phyloP scores from a whole-genome alignment of 768 basidiomycete genomes.

The Amanita pseudoporphyria region DNA sequence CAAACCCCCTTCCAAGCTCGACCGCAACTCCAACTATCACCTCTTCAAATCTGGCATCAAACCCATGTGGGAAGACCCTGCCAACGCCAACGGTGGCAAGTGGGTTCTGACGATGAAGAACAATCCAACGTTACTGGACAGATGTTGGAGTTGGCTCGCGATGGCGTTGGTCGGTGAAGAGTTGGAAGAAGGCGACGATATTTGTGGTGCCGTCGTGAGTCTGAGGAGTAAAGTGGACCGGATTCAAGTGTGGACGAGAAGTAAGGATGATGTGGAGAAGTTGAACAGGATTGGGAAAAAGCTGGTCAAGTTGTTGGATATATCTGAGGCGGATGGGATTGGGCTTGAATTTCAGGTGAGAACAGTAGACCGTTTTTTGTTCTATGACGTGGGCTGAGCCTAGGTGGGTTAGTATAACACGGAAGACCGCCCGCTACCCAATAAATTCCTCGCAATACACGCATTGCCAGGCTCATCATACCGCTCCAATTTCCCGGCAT shows the following conservation, averaged over 20 bases:
- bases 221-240: constrained; percentile 80
- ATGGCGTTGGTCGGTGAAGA: constrained; percentile 90
- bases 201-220: constrained; percentile 84
- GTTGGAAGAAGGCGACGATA: constrained; percentile 61
- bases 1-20: constrained; percentile 81
- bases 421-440: constrained; percentile 74
- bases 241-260: constrained; percentile 86
- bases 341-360: constrained; percentile 86
- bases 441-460: constrained; percentile 78
- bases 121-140: constrained; percentile 67
- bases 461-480: constrained; percentile 56
- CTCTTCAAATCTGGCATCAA: constrained; percentile 92
- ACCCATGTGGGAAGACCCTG: constrained; percentile 96
- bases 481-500: constrained; percentile 51
- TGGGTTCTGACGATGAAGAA: constrained; percentile 94
- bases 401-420: constrained; percentile 61
- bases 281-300: constrained; percentile 80
- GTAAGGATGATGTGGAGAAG: constrained; percentile 77
- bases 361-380: constrained; percentile 5
- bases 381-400: constrained; percentile 12
- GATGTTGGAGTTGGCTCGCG: constrained; percentile 84
- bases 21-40: constrained; percentile 90
- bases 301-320: constrained; percentile 72
- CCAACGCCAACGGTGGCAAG: constrained; percentile 87
- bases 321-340: constrained; percentile 77